Evolutionary conservation across 371 early-diverging fungal species (phyloP).

Genomic region (Batrachochytrium dendrobatidis): DNA sequence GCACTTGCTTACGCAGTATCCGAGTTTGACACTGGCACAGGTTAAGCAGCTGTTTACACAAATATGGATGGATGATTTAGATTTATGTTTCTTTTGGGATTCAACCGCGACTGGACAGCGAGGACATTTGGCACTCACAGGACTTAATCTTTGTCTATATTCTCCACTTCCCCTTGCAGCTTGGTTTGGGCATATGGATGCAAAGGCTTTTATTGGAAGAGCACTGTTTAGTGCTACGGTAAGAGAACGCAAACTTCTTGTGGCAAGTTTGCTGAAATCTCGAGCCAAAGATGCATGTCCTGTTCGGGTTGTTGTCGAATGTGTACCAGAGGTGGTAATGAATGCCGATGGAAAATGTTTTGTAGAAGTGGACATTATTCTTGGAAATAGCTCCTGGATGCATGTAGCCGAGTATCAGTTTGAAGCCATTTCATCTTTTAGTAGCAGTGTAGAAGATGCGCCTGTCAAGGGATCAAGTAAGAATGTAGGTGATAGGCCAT

Average conservation of each 20-base stretch:
- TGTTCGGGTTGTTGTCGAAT: not conserved
- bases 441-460: no score
- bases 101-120: conserved; percentile 38
- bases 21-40: conserved; percentile 45
- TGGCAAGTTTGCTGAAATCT: conserved; percentile 50
- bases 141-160: conserved; percentile 76
- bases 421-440: not conserved
- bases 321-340: not conserved
- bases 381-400: conserved; percentile 16
- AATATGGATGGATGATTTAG: conserved; percentile 76
- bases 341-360: not conserved
- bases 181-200: conserved; percentile 32
- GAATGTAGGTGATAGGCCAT: no score
- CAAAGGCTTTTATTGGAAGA: conserved; percentile 29
- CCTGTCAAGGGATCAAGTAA: no score
- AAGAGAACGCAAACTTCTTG: conserved; percentile 53
- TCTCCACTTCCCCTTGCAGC: conserved; percentile 58
- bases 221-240: conserved; percentile 64
- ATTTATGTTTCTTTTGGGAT: conserved; percentile 79
- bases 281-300: conserved; percentile 1
- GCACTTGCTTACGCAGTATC: conserved; percentile 53
- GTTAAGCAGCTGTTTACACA: conserved; percentile 58
- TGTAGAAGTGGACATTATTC: not conserved
- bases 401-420: conserved; percentile 4
- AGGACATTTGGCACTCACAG: conserved; percentile 83